These are phyloP conservation scores for Trichophaea hybrida DNA, from an alignment of 2,329 filamentous ascomycete genomes.

Conservation along the genomic window DNA sequence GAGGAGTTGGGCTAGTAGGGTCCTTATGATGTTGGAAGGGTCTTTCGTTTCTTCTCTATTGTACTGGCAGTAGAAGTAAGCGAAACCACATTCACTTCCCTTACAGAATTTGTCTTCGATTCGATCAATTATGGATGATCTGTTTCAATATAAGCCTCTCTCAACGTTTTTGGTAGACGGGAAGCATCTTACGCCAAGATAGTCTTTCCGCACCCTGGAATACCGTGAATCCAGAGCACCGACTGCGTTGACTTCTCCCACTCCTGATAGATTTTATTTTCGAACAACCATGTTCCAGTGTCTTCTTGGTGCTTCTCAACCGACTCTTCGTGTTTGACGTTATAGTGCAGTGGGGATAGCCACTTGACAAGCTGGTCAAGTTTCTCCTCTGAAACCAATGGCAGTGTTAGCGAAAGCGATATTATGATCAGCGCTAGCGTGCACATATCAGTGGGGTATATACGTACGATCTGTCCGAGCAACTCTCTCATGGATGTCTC, in stretches of 20 bases:
- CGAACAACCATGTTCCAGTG: neutral
- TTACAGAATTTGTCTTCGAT: neutral
- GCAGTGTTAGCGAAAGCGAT: neutral
- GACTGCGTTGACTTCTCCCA: neutral
- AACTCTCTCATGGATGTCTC: neutral
- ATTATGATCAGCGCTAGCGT: neutral
- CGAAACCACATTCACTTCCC: neutral
- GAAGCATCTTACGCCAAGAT: neutral
- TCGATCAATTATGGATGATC: neutral
- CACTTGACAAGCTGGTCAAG: neutral
- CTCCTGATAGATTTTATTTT: neutral
- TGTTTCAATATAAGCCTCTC: neutral
- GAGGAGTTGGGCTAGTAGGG: neutral
- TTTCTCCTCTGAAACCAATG: neutral
- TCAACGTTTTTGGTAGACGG: neutral
- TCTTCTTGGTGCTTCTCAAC: neutral
- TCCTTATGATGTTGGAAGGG: neutral
- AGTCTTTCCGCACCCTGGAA: neutral
- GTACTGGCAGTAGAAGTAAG: neutral
- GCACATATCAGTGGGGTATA: neutral
- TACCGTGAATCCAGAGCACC: neutral
- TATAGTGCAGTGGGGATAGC: neutral
- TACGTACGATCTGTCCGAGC: neutral
- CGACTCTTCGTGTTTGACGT: conserved; percentile 1
- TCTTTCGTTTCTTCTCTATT: neutral